A percentile compares a stretch with the other conserved stretches of the same genome.
These are phyloP conservation scores for Trametes sanguinea DNA, from an alignment of 768 basidiomycete species.

Conservation along the genomic window DNA sequence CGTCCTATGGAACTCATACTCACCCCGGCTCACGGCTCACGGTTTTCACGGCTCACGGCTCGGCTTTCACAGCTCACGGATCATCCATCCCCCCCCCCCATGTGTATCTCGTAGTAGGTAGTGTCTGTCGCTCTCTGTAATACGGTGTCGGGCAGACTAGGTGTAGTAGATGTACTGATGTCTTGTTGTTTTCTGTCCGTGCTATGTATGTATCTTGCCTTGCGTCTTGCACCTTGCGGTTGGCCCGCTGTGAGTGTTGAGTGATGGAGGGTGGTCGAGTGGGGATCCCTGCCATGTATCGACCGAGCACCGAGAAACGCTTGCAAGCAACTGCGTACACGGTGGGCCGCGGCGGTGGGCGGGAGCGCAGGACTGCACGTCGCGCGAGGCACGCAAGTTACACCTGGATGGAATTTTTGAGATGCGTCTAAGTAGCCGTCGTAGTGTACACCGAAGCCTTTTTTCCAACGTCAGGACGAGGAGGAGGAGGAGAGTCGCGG, in stretches of 20 bases:
- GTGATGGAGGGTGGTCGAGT: too few relatives aligned
- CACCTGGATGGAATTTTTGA: too few relatives aligned
- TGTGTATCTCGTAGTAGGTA: slow-evolving; percentile 15
- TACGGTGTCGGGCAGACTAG: neutral
- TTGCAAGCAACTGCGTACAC: too few relatives aligned
- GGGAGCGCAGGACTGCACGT: too few relatives aligned
- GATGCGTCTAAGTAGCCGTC: slow-evolving; percentile 24
- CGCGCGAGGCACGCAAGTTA: too few relatives aligned
- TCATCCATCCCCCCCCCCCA: neutral
- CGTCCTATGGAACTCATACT: too few relatives aligned
- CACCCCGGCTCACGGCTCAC: too few relatives aligned
- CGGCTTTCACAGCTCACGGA: neutral
- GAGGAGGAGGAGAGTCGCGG: slow-evolving; percentile 14
- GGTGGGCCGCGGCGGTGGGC: too few relatives aligned
- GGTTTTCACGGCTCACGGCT: neutral
- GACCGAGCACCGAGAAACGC: too few relatives aligned
- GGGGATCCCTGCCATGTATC: too few relatives aligned
- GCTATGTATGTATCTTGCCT: neutral
- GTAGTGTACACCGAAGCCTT: slow-evolving; percentile 30
- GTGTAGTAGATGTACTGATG: slow-evolving; percentile 15
- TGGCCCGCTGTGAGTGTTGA: too few relatives aligned
- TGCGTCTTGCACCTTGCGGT: too few relatives aligned
- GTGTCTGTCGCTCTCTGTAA: slow-evolving; percentile 10
- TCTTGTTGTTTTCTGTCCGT: slow-evolving; percentile 2
- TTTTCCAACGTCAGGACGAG: slow-evolving; percentile 21